Conservation (phyloP, 768 basidiomycete genomes). For the Mycena amicta region DNA sequence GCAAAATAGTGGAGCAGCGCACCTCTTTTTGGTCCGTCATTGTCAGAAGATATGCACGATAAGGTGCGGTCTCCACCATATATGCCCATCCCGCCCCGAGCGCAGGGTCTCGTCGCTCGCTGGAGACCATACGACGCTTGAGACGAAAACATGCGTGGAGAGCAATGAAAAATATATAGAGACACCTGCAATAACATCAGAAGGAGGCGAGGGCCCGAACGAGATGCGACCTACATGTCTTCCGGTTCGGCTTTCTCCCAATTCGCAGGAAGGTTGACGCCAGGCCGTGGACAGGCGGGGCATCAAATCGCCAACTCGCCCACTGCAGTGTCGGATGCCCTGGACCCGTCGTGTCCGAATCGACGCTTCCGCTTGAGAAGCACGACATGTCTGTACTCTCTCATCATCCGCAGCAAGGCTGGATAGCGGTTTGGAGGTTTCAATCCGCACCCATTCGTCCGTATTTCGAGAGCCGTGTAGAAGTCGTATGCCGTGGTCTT, state of each 20-base stretch:
- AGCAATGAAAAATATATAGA: slow-evolving; percentile 20
- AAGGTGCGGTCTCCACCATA: background rate
- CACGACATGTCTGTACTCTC: slow-evolving; percentile 11
- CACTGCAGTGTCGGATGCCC: slow-evolving; percentile 24
- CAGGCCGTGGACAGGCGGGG: slow-evolving; percentile 35
- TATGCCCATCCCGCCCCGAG: slow-evolving; percentile 9
- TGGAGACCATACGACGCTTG: slow-evolving; percentile 14
- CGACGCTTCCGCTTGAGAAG: slow-evolving; percentile 15
- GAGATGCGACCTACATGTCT: slow-evolving; percentile 9
- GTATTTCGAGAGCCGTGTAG: slow-evolving; percentile 15
- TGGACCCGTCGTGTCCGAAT: no score
- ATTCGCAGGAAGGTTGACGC: slow-evolving; percentile 27
- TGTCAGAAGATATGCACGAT: background rate
- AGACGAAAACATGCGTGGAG: slow-evolving; percentile 19
- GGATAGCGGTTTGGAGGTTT: slow-evolving; percentile 9
- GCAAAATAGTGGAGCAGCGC: background rate
- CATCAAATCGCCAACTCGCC: slow-evolving; percentile 34
- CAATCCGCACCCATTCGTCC: slow-evolving; percentile 13
- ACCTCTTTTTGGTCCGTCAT: slow-evolving; percentile 2
- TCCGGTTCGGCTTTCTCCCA: slow-evolving; percentile 25
- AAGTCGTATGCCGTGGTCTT: slow-evolving; percentile 24
- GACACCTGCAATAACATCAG: background rate
- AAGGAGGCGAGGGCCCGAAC: background rate
- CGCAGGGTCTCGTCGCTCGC: slow-evolving; percentile 9
- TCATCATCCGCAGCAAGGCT: slow-evolving; percentile 10